These are phyloP conservation scores for Citrullus colocynthis DNA, from an alignment of 306 rosid species.

Conservation along the genomic window DNA sequence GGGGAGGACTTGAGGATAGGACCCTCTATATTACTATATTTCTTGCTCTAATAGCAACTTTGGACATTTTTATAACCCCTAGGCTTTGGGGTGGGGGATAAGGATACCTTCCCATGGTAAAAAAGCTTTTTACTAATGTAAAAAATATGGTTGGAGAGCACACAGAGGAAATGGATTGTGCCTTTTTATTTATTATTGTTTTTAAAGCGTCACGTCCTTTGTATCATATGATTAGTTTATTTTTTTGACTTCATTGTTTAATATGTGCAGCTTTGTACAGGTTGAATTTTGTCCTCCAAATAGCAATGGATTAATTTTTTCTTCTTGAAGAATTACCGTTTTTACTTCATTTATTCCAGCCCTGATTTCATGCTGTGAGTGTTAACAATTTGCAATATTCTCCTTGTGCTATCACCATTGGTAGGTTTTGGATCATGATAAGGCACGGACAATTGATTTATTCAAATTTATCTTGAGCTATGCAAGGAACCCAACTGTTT, in stretches of 20 bases:
- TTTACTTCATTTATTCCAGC: background rate
- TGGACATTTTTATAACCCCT: background rate
- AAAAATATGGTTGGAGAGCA: background rate
- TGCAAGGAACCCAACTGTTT: constrained; percentile 35
- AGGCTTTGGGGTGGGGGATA: background rate
- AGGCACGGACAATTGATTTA: constrained; percentile 67
- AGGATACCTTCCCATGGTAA: background rate
- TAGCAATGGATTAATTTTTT: background rate
- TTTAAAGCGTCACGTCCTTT: background rate
- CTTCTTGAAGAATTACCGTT: background rate
- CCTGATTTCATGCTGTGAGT: background rate
- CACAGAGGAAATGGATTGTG: background rate
- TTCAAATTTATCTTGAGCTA: constrained; percentile 78
- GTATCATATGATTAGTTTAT: background rate
- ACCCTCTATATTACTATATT: background rate
- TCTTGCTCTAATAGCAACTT: background rate
- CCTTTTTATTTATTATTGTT: background rate
- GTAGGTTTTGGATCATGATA: constrained; percentile 48
- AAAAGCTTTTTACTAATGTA: background rate
- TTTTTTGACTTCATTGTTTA: background rate
- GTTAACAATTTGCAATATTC: background rate
- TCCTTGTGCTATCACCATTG: background rate
- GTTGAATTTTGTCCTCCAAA: background rate
- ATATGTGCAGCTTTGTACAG: background rate
- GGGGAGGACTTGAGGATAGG: background rate